Conservation (phyloP, 768 basidiomycete genomes). For the Lentinula guzmanii region DNA sequence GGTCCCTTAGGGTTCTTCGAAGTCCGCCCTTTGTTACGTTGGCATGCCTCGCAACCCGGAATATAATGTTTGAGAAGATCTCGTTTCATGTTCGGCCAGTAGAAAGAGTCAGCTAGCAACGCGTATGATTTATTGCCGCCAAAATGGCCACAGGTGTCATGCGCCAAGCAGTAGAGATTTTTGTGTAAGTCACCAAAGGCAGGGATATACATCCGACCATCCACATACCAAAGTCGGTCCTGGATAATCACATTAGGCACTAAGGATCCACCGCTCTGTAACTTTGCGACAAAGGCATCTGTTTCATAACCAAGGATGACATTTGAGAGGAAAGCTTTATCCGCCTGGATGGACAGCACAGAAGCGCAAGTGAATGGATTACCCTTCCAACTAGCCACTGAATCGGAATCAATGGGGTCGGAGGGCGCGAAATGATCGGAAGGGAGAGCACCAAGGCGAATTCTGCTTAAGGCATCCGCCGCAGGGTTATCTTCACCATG, state of each 20-base stretch:
- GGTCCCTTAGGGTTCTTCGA: constrained; percentile 10
- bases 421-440: too few relatives aligned
- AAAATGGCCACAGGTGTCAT: constrained; percentile 12
- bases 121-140: constrained; percentile 12
- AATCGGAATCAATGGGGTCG: neutral
- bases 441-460: neutral
- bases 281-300: neutral
- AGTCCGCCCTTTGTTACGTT: constrained; percentile 20
- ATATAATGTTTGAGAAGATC: constrained; percentile 19
- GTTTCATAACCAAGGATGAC: neutral
- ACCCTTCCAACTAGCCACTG: too few relatives aligned
- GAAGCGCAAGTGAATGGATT: too few relatives aligned
- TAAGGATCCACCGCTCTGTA: neutral
- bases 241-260: neutral
- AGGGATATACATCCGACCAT: constrained; percentile 2
- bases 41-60: constrained; percentile 16
- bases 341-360: too few relatives aligned
- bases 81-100: constrained; percentile 16
- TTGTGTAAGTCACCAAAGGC: neutral
- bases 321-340: too few relatives aligned
- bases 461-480: constrained; percentile 23
- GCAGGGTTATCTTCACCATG: constrained; percentile 19
- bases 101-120: constrained; percentile 7
- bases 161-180: constrained; percentile 10
- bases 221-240: constrained; percentile 4